Conservation (phyloP, 208 protist species). For the Acanthamoeba castellanii region DNA sequence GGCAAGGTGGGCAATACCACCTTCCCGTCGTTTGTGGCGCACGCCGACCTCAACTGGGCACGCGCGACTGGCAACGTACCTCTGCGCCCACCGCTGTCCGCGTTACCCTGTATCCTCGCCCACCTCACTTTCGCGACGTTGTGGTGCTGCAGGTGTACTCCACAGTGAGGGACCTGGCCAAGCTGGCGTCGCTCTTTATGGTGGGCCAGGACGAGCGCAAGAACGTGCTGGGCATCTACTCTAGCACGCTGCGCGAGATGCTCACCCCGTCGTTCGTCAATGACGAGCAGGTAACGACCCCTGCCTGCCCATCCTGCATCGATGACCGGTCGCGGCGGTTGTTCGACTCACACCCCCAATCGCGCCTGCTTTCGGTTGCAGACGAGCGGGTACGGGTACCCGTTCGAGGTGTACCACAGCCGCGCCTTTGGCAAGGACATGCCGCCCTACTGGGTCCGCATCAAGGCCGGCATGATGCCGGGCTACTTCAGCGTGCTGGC, state of each 20-base stretch:
- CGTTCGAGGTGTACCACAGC: slow-evolving; percentile 59
- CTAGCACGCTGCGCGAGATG: slow-evolving; percentile 16
- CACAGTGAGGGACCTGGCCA: background rate
- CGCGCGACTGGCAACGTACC: slow-evolving; percentile 31
- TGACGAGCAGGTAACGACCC: background rate
- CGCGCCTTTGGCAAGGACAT: background rate
- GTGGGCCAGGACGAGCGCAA: background rate
- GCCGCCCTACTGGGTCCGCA: background rate
- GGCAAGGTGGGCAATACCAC: background rate
- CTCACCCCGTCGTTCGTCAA: slow-evolving; percentile 39
- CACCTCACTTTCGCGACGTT: too few relatives aligned
- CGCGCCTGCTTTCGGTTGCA: background rate
- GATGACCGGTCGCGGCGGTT: too few relatives aligned
- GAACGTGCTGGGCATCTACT: slow-evolving; percentile 32
- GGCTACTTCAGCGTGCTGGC: slow-evolving; percentile 1
- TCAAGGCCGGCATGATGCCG: slow-evolving; percentile 29
- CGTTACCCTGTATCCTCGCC: too few relatives aligned
- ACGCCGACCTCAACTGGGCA: slow-evolving; percentile 56
- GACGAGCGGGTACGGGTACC: background rate
- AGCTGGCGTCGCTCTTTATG: slow-evolving; percentile 53
- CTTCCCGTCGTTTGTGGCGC: background rate
- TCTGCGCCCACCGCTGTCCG: background rate
- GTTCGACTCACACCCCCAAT: too few relatives aligned
- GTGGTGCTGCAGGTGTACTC: background rate
- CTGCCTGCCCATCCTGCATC: background rate